Percentiles rank a stretch among this genome's conserved stretches.
Conservation (phyloP, 441 rosid species). For the Gossypium trilobum region DNA sequence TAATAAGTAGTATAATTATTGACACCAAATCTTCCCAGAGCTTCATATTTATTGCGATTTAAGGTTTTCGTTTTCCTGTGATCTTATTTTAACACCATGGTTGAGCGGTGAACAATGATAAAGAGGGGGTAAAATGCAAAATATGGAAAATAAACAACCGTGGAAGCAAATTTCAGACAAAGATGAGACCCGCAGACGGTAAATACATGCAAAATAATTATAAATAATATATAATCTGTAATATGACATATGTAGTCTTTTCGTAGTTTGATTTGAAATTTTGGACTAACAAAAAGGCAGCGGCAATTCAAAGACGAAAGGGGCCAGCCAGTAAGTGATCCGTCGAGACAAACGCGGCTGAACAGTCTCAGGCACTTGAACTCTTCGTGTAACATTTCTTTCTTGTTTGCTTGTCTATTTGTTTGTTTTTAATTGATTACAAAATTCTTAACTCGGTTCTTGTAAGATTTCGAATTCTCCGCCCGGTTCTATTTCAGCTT, state of each 20-base stretch:
- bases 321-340: not conserved
- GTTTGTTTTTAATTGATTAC: not conserved
- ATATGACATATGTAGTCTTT: not conserved
- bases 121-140: not conserved
- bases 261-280: constrained; percentile 26
- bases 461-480: not conserved
- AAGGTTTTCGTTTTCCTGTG: no score
- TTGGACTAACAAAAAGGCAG: constrained; percentile 20
- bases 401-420: not conserved
- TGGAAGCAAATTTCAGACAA: not conserved
- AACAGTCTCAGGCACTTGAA: not conserved
- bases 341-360: not conserved
- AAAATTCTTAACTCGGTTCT: not conserved
- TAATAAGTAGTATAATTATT: no score
- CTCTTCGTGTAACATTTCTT: constrained; percentile 7
- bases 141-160: not conserved
- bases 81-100: not conserved
- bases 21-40: no score
- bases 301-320: constrained; percentile 27
- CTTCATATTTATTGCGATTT: no score
- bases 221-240: not conserved
- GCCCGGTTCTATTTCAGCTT: not conserved
- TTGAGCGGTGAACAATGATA: not conserved
- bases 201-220: not conserved
- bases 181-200: not conserved